These are phyloP conservation scores for Physcomitrium patens DNA, from an alignment of 225 moss, liverwort and hornwort species.

Conservation along the genomic window DNA sequence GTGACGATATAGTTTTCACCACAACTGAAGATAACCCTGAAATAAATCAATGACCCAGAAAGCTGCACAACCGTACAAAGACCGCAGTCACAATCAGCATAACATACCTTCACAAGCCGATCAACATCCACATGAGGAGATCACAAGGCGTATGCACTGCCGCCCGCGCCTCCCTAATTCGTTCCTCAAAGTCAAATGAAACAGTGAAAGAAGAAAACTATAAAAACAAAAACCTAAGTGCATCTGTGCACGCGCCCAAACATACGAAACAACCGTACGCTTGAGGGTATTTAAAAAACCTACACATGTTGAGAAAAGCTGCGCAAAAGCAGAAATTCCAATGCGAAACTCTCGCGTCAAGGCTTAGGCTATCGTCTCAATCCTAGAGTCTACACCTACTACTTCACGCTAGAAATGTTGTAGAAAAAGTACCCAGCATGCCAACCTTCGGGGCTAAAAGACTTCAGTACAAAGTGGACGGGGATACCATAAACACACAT, in stretches of 20 bases:
- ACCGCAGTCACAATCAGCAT: background rate
- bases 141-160: background rate
- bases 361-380: background rate
- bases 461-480: background rate
- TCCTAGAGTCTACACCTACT: background rate
- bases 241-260: no score
- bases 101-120: background rate
- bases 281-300: background rate
- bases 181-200: background rate
- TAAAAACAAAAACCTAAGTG: background rate
- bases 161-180: background rate
- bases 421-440: background rate
- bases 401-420: background rate
- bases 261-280: background rate
- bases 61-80: slow-evolving; percentile 11
- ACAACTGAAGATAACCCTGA: background rate
- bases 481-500: background rate
- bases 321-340: background rate
- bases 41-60: slow-evolving; percentile 12
- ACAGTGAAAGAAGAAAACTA: no score
- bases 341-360: background rate
- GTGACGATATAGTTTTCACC: background rate
- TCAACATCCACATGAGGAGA: background rate
- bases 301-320: background rate
- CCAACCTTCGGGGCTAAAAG: no score